A percentile compares a stretch with the other conserved stretches of the same genome.
Conservation (phyloP, 2,329 filamentous ascomycete genomes). For the Calonectria fujianensis region DNA sequence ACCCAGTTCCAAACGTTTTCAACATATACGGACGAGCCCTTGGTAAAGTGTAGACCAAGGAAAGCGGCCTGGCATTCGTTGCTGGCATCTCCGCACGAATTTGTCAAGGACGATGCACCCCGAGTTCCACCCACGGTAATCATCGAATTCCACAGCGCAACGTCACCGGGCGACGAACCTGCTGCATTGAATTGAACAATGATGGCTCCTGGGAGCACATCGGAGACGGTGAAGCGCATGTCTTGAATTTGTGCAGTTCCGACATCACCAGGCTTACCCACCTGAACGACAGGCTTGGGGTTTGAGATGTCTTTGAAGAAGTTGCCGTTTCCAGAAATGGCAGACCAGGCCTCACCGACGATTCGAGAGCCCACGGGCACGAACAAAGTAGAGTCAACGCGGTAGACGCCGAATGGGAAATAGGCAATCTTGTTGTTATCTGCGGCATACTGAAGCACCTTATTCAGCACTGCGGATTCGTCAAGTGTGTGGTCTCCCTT, state of each 20-base stretch:
- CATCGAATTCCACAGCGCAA: constrained; percentile 9
- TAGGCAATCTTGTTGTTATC: constrained; percentile 10
- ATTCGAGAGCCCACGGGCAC: background rate
- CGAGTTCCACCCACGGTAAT: constrained; percentile 11
- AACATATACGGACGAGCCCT: constrained; percentile 3
- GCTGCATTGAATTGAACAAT: constrained; percentile 16
- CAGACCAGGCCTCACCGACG: constrained; percentile 6
- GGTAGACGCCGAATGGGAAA: constrained; percentile 7
- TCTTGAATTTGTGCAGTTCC: constrained; percentile 18
- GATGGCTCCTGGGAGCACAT: constrained; percentile 13
- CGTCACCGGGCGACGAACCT: background rate
- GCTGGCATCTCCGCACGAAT: constrained; percentile 1
- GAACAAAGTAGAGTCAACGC: constrained; percentile 1
- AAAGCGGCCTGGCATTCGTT: constrained; percentile 14
- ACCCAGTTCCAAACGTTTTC: constrained; percentile 22
- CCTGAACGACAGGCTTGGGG: constrained; percentile 11
- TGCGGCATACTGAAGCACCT: constrained; percentile 5
- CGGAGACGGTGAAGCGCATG: constrained; percentile 10
- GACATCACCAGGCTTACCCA: constrained; percentile 3
- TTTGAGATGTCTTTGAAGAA: constrained; percentile 3
- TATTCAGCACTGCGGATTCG: constrained; percentile 1
- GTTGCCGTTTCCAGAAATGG: constrained; percentile 10
- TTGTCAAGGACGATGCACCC: constrained; percentile 7
- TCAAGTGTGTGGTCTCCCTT: constrained; percentile 13
- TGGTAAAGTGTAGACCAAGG: constrained; percentile 3